Evolutionary conservation across 441 rosid genomes (phyloP).

Genomic region (Iberis amara): DNA sequence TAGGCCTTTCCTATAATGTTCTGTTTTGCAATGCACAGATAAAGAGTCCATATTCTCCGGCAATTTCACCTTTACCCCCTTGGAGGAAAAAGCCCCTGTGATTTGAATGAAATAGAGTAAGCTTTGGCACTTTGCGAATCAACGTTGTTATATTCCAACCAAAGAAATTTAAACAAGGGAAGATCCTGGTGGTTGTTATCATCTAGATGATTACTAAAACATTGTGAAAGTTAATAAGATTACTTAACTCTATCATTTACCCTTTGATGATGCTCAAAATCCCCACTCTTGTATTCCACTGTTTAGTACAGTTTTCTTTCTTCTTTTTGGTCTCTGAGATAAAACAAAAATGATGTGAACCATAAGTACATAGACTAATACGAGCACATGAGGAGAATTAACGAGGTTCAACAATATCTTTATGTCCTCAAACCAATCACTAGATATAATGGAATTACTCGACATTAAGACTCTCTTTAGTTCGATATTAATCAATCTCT

Average conservation of each 20-base stretch:
- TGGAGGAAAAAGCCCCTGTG: constrained; percentile 36
- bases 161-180: constrained; percentile 15
- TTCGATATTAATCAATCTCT: too few species aligned
- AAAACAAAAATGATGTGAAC: too few species aligned
- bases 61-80: constrained; percentile 71
- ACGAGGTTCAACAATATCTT: too few species aligned
- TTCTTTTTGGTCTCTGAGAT: too few species aligned
- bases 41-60: constrained; percentile 84
- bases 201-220: constrained; percentile 16
- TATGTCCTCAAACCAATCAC: too few species aligned
- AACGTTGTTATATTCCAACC: constrained; percentile 6
- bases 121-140: constrained; percentile 18
- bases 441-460: too few species aligned
- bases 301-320: too few species aligned
- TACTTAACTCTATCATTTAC: constrained; percentile 1
- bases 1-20: neutral
- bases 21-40: constrained; percentile 44
- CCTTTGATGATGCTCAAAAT: too few species aligned
- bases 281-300: too few species aligned
- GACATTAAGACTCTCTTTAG: too few species aligned
- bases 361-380: too few species aligned
- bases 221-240: constrained; percentile 26
- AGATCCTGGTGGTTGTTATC: constrained; percentile 11
- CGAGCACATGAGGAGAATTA: too few species aligned
- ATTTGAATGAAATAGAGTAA: constrained; percentile 26